Base-by-base conservation (phyloP, 2,329 filamentous ascomycete genomes). In the Aspergillus pseudoterreus region DNA sequence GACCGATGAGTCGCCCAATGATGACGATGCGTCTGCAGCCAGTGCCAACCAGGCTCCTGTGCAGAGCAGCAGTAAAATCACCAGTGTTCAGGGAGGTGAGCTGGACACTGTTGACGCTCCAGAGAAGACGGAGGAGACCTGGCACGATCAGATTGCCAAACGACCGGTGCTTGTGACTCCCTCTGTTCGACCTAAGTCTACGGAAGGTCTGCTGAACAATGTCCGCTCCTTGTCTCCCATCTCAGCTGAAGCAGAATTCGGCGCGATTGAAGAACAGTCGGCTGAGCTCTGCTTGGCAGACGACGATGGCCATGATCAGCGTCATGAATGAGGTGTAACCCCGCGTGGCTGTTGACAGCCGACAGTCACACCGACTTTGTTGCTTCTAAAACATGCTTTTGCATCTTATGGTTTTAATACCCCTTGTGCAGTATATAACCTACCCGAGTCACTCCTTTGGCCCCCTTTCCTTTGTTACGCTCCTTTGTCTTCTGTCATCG, bases 131-230 rank as follows among this genome's bases (percentile, higher is more conserved):
- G 47, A 69, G 67, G 75, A 75, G 52, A 75, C 71, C 22, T 78
- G 78, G 64, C 79, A 82, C 53, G 73, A 64, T 15, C 77, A 77
- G 22, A 71, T 83, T 42, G 79, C 74, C 9, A 78, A 81, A 57
- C 78, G 82, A 45, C 82, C 84, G 6, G 84, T 82, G 0, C 75
- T 95, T 27, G 78, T 94, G 12, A 83, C 85, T 53, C 80, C 73
- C 6, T 46, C 71, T 8, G 70, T 81, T 22, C 78, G 81, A 14
- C 74, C 81, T n/a, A 83, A 81, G 61, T 87, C 84, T 1, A 77
- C 76, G 21, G 81, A 86, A 67, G 84, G 79, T 3, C 70, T 86
- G 3, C 67, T 85, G 9, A 79, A 79, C 50, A 78, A 78, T 47
- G 79, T 76, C 57, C 67, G 71, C 11, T 68, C 70, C 10, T 53